These are phyloP conservation scores for Cicer chorassanicum DNA, from an alignment of 306 rosid species.

Conservation along the genomic window DNA sequence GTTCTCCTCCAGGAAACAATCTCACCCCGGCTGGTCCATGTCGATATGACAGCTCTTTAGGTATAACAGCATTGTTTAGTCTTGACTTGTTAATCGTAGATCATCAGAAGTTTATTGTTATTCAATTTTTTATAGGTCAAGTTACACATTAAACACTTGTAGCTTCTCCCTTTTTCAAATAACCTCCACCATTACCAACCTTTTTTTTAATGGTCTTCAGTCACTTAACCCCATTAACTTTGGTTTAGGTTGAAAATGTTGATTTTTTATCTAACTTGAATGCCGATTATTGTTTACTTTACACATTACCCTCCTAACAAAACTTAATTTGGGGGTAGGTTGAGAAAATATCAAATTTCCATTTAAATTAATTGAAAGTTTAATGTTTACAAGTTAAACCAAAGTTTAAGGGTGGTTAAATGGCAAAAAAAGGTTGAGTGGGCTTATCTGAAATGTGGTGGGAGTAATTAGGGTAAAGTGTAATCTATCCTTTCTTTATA, in stretches of 20 bases:
- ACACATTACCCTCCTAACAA: neutral
- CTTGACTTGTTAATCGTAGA: slow-evolving; percentile 22
- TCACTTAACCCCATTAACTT: neutral
- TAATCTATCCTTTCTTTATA: neutral
- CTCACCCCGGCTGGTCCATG: slow-evolving; percentile 96
- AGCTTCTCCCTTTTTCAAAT: slow-evolving; percentile 10
- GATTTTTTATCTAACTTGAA: neutral
- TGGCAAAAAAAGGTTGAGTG: slow-evolving; percentile 4
- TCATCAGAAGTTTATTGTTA: slow-evolving; percentile 38
- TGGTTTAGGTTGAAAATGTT: slow-evolving; percentile 27
- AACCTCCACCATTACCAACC: neutral
- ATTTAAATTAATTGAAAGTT: neutral
- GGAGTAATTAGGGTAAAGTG: slow-evolving; percentile 5
- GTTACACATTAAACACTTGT: neutral
- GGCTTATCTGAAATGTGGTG: slow-evolving; percentile 23
- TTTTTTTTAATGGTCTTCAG: neutral
- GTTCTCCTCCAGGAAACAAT: slow-evolving; percentile 84
- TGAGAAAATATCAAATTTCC: neutral
- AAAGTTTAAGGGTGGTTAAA: neutral
- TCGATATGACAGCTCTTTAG: slow-evolving; percentile 96
- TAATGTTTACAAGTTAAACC: slow-evolving; percentile 9
- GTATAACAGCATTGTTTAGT: slow-evolving; percentile 53
- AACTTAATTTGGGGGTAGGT: neutral
- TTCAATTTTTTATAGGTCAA: slow-evolving; percentile 25
- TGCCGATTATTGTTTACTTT: neutral